Conservation (phyloP, 1,284 basidiomycete species). For the Cutaneotrichosporon arboriforme region DNA sequence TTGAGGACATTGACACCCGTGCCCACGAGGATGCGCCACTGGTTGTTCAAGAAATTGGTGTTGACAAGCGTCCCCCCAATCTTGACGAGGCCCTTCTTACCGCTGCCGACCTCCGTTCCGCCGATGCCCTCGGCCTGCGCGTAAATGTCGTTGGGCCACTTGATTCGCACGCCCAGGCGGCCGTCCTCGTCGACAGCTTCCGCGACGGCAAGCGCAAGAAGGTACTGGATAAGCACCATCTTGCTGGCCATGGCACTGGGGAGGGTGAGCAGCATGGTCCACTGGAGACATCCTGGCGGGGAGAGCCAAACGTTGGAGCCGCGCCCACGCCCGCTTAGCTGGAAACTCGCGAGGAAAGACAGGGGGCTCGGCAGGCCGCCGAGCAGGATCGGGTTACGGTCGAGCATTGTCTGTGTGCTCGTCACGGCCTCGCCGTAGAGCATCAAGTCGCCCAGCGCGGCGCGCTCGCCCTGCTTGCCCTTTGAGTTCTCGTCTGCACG, state of each 20-base stretch:
- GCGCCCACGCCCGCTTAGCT: slow-evolving; percentile 81
- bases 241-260: slow-evolving; percentile 55
- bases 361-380: slow-evolving; percentile 63
- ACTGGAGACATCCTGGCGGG: slow-evolving; percentile 79
- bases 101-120: slow-evolving; percentile 31
- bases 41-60: slow-evolving; percentile 68
- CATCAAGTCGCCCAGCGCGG: slow-evolving; percentile 63
- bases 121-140: slow-evolving; percentile 53
- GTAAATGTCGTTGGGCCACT: slow-evolving; percentile 99
- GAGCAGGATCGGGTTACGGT: slow-evolving; percentile 78
- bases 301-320: slow-evolving; percentile 92
- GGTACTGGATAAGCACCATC: slow-evolving; percentile 92
- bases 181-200: slow-evolving; percentile 61
- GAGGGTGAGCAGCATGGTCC: slow-evolving; percentile 71
- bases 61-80: slow-evolving; percentile 89
- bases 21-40: slow-evolving; percentile 77
- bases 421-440: slow-evolving; percentile 86
- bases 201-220: slow-evolving; percentile 82
- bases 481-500: slow-evolving; percentile 18
- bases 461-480: slow-evolving; percentile 15
- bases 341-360: slow-evolving; percentile 76
- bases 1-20: slow-evolving; percentile 82
- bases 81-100: slow-evolving; percentile 57
- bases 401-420: slow-evolving; percentile 91
- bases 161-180: slow-evolving; percentile 63